Base-by-base conservation (phyloP, 176 grass and related monocot genomes). In the Rhynchospora tenuis region DNA sequence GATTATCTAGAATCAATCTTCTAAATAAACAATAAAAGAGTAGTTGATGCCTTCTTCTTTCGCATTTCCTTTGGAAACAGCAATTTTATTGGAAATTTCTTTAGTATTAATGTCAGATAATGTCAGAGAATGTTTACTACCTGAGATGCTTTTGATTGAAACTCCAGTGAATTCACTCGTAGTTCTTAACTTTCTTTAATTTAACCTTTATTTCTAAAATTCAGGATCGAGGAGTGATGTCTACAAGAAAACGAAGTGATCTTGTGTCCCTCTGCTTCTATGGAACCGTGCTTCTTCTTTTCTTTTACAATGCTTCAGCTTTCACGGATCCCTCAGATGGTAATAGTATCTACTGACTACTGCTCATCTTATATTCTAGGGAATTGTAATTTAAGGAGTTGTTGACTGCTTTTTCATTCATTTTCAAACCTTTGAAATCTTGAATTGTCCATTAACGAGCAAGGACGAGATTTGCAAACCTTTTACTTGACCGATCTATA, bases 281-380 rank as follows among this genome's bases (percentile, higher is more conserved):
- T 46, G 70, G 29, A 69, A 81, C 58, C 60, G 78, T 89, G 27
- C 47, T 91, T 48, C 73, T 77, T 60, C 42, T 84, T n/a, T 64
- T 79, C 77, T 47, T 91, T n/a, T 43, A 80, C 83, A 42, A 70
- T 56, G 78, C 87, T 14, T 81, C 64, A 13, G 62, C 85, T 12
- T 87, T 89, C 86, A 94, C 92, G 19, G 89, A 94, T 64, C 92
- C 92, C 19, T 65, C 81, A 19, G 89, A 94, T 61, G 89, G 92
- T 94, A 82, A 63, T 74, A 52, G 4, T 75, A 12, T 86, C 73
- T 70, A 0, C 2, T 29, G 23, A 84, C 73, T 70, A 0, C 2
- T 29, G 23, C 74, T 55, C 3, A 70, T 85, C 58, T 66, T 79
- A 76, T 54, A 68, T 47, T 44, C 52, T 86, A 48, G 77, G 75